A percentile compares a stretch with the other conserved stretches of the same genome.
Evolutionary conservation across 257 asterid species (phyloP).

Genomic region (Fraxinus americana): DNA sequence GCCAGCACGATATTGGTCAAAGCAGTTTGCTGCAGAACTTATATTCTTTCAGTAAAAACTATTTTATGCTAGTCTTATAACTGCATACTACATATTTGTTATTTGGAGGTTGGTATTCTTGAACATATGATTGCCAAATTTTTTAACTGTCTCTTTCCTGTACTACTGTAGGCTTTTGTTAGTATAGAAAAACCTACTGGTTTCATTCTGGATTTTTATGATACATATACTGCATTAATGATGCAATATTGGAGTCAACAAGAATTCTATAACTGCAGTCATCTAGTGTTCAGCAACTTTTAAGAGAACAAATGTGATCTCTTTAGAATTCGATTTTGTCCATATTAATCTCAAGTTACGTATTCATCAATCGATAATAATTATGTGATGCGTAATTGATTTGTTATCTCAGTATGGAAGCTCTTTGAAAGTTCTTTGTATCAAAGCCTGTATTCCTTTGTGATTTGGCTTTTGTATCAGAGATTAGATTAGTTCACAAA

Average conservation of each 20-base stretch:
- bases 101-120: slow-evolving; percentile 6
- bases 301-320: neutral
- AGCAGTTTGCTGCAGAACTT: slow-evolving; percentile 15
- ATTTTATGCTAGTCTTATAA: slow-evolving; percentile 2
- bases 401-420: neutral
- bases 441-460: neutral
- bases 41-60: slow-evolving; percentile 2
- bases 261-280: slow-evolving; percentile 9
- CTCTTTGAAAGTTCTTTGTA: neutral
- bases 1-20: slow-evolving; percentile 15
- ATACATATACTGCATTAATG: slow-evolving; percentile 1
- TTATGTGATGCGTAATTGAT: neutral
- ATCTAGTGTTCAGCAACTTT: slow-evolving; percentile 7
- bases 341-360: neutral
- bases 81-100: neutral
- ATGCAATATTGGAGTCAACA: slow-evolving; percentile 7
- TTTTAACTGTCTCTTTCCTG: slow-evolving; percentile 1
- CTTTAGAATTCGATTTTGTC: slow-evolving; percentile 6
- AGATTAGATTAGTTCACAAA: slow-evolving; percentile 3
- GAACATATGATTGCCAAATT: slow-evolving; percentile 14
- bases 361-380: neutral
- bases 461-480: neutral
- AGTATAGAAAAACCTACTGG: neutral
- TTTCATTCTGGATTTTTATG: neutral
- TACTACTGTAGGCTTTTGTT: slow-evolving; percentile 14